Conservation (phyloP, 1,284 basidiomycete genomes). For the Ceraceosorus guamensis region DNA sequence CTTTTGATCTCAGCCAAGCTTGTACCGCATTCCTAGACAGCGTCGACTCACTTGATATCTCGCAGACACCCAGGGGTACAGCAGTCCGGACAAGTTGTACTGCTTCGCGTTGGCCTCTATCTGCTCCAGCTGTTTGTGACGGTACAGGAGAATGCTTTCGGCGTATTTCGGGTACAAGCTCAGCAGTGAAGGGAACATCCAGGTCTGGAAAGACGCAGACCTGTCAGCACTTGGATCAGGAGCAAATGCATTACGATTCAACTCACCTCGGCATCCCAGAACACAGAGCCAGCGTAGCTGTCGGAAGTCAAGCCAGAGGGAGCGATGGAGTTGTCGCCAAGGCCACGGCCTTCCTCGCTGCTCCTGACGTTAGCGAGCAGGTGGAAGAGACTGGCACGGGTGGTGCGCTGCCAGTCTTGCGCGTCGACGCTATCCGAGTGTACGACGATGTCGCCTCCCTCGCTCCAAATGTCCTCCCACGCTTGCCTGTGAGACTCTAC, state of each 20-base stretch:
- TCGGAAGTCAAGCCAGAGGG: slow-evolving; percentile 35
- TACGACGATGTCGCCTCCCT: slow-evolving; percentile 30
- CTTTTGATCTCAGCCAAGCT: no score
- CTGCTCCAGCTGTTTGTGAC: slow-evolving; percentile 10
- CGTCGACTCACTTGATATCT: no score
- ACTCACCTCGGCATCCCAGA: neutral
- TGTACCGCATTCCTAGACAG: no score
- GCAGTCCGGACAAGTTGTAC: slow-evolving; percentile 15
- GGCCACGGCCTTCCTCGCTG: slow-evolving; percentile 21
- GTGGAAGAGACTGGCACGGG: slow-evolving; percentile 29
- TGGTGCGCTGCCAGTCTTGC: slow-evolving; percentile 21
- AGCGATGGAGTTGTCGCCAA: slow-evolving; percentile 37
- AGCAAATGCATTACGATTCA: neutral
- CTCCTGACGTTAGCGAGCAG: slow-evolving; percentile 24
- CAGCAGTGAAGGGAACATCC: slow-evolving; percentile 33
- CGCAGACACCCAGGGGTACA: slow-evolving; percentile 40
- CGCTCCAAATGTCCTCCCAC: slow-evolving; percentile 22
- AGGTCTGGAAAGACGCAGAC: slow-evolving; percentile 21
- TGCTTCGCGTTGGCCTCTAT: slow-evolving; percentile 8
- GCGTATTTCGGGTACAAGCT: slow-evolving; percentile 24
- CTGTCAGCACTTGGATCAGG: neutral
- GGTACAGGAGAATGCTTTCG: slow-evolving; percentile 32
- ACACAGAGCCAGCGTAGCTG: slow-evolving; percentile 10
- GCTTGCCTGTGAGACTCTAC: slow-evolving; percentile 11
- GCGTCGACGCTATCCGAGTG: slow-evolving; percentile 13